Base-by-base conservation (phyloP, 2,329 filamentous ascomycete genomes). In the Fusarium protoensiforme region DNA sequence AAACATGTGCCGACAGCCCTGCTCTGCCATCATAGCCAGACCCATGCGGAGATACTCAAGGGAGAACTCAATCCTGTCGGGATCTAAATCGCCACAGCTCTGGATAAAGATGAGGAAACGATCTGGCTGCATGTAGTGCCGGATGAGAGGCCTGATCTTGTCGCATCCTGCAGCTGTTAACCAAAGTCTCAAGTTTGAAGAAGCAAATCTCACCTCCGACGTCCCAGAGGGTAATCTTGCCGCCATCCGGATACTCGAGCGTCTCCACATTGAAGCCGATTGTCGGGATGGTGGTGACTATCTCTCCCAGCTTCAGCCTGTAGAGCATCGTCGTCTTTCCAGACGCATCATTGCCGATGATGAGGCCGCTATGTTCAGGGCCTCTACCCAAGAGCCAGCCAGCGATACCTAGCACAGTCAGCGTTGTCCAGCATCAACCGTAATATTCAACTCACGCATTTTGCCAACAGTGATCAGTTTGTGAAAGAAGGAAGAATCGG, bases 221-320 rank as follows among this genome's bases (percentile, higher is more conserved):
- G 22, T 81, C 78, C 79, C 79, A 81, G 2, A 81, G 54, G 0
- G 73, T 75, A 2, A 80, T 65, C 13, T 72, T 75, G 8, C 67
- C 68, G 7, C 75, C 71, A 53, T 73, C 61, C 0, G 69, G 36
- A 46, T 73, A 67, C 2, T 75, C 70, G 0, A 95, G 92, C 3
- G 91, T 93, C 85, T 98, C 95, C 72, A 98, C 94, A 81, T 98
- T 98, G 87, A 98, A 98, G 68, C 92, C 95, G 81, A 98, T 96
- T 76, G 95, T 98, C 71, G 95, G 95, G 80, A 98, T 97, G 72
- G 95, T 97, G 79, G 94, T 96, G 80, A 98, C 94, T 81, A 94
- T 93, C 88, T 97, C 92, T 83, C 94, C 93, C 79, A 98, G 91
- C 90, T 97, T 97, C 85, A 98, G 83, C 80, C 91, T 89, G 83